These are phyloP conservation scores for Paecilomyces niveus DNA, from an alignment of 2,329 filamentous ascomycete species.

Conservation along the genomic window DNA sequence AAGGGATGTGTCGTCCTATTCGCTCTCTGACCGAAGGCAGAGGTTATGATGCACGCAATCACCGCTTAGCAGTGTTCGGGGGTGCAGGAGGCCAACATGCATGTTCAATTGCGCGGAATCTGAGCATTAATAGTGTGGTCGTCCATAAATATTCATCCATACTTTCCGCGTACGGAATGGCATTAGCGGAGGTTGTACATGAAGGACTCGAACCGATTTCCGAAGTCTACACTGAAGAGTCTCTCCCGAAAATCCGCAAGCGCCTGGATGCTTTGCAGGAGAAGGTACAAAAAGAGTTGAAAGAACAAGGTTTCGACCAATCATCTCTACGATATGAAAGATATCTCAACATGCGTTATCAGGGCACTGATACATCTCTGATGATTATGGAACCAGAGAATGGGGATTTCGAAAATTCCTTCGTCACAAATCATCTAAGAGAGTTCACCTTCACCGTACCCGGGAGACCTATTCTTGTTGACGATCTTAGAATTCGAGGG, in stretches of 20 bases:
- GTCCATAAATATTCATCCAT: conserved; percentile 84
- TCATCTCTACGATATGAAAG: conserved; percentile 35
- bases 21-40: conserved; percentile 57
- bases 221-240: not conserved
- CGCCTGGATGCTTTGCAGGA: not conserved
- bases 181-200: conserved; percentile 79
- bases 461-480: conserved; percentile 78
- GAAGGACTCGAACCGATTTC: conserved; percentile 45
- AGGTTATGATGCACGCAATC: conserved; percentile 79
- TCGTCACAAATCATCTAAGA: conserved; percentile 77
- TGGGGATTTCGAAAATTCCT: conserved; percentile 75
- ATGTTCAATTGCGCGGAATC: conserved; percentile 73
- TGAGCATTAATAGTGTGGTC: conserved; percentile 75
- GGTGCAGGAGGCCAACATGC: conserved; percentile 87
- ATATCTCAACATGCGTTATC: conserved; percentile 44
- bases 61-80: conserved; percentile 78
- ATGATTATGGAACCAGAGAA: conserved; percentile 55
- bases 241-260: not conserved
- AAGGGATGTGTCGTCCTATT: conserved; percentile 64
- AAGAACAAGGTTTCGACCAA: conserved; percentile 37
- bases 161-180: conserved; percentile 87
- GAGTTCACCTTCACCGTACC: conserved; percentile 86
- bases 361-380: conserved; percentile 44
- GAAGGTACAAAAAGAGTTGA: conserved; percentile 23
- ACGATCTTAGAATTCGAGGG: conserved; percentile 68